Evolutionary conservation across 2,329 filamentous ascomycete species (phyloP).

Genomic region (Calonectria fujianensis): DNA sequence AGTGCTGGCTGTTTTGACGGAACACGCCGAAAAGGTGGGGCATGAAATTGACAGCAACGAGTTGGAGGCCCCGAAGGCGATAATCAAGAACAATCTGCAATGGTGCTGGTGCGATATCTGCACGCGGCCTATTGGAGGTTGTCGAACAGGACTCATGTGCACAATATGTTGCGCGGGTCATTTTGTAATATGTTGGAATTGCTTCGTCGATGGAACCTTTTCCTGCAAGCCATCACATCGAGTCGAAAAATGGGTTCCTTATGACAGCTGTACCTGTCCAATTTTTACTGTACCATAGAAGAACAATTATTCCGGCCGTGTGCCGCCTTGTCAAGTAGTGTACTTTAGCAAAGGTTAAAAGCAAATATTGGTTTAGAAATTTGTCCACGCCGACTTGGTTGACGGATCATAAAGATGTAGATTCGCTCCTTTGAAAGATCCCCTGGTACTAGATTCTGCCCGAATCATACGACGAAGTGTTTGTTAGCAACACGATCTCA

Average conservation of each 20-base stretch:
- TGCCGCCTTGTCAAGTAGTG: neutral
- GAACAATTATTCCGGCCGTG: neutral
- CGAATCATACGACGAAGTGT: too few species aligned
- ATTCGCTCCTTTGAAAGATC: too few species aligned
- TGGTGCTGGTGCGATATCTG: conserved; percentile 6
- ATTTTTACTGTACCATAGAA: neutral
- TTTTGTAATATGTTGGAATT: conserved; percentile 7
- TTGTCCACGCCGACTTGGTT: too few species aligned
- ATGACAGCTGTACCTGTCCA: neutral
- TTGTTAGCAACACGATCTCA: too few species aligned
- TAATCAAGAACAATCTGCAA: neutral
- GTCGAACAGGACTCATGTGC: neutral
- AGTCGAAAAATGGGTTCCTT: neutral
- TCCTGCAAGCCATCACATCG: neutral
- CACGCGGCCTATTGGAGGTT: neutral
- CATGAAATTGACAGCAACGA: neutral
- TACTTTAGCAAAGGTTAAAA: too few species aligned
- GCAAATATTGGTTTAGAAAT: too few species aligned
- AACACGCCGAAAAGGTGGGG: neutral
- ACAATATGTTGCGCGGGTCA: neutral
- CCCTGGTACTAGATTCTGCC: too few species aligned
- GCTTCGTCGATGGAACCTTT: neutral
- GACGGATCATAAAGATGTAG: too few species aligned
- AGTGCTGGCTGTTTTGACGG: neutral
- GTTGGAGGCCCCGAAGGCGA: neutral